Evolutionary conservation across 2,329 filamentous ascomycete genomes (phyloP).

Genomic region (Ceratocystis smalleyi): DNA sequence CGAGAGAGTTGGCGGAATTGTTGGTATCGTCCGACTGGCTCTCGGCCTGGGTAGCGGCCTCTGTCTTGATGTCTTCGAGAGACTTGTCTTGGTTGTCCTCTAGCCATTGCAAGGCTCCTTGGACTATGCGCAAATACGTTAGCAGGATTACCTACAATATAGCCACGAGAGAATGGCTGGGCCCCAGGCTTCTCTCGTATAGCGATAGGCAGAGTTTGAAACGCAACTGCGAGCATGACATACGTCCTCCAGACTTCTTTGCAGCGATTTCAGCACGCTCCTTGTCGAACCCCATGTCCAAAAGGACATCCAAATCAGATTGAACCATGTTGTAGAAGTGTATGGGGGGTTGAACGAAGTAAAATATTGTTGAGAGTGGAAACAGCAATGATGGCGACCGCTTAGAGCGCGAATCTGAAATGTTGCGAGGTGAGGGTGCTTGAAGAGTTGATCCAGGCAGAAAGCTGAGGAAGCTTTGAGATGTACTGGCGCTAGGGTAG

Average conservation of each 20-base stretch:
- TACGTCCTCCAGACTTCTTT: constrained; percentile 66
- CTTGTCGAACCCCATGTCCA: constrained; percentile 69
- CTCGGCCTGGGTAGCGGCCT: constrained; percentile 22
- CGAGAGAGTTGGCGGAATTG: constrained; percentile 56
- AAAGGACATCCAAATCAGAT: constrained; percentile 43
- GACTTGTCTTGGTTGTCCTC: constrained; percentile 81
- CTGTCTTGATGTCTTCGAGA: constrained; percentile 57
- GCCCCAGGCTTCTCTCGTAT: background rate
- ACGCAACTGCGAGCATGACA: constrained; percentile 24
- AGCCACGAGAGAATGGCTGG: background rate
- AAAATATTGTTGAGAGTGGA: background rate
- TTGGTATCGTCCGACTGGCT: constrained; percentile 29
- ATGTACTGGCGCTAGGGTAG: background rate
- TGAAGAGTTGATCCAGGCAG: background rate
- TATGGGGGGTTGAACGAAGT: constrained; percentile 17
- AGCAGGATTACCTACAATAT: background rate
- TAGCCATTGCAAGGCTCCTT: constrained; percentile 86
- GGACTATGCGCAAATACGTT: constrained; percentile 37
- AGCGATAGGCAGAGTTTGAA: background rate
- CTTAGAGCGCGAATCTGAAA: no score
- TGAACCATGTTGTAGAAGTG: constrained; percentile 32
- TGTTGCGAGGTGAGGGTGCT: background rate
- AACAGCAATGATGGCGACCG: no score
- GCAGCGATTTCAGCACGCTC: constrained; percentile 70
- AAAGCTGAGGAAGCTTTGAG: background rate